Conservation (phyloP, 768 basidiomycete genomes). For the Coprinopsis cinerea region DNA sequence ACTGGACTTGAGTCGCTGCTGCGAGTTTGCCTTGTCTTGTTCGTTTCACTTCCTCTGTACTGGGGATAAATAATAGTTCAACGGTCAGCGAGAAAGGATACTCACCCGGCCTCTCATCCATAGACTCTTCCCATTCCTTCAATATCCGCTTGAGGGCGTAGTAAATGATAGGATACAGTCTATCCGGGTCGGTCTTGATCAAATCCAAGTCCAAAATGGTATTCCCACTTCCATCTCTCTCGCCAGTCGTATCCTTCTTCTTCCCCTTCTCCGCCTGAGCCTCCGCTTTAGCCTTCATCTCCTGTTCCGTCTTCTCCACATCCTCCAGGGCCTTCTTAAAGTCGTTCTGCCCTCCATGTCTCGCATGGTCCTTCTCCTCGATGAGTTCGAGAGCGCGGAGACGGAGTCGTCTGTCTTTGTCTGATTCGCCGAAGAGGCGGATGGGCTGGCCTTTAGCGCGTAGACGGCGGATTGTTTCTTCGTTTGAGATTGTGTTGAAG, state of each 20-base stretch:
- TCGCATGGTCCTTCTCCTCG: constrained; percentile 80
- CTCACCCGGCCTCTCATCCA: constrained; percentile 89
- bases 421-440: constrained; percentile 89
- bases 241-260: constrained; percentile 64
- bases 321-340: constrained; percentile 88
- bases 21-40: constrained; percentile 91
- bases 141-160: constrained; percentile 88
- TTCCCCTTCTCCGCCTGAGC: constrained; percentile 49
- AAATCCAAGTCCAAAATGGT: constrained; percentile 74
- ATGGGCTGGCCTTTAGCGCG: constrained; percentile 92
- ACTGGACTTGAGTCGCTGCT: constrained; percentile 92
- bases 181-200: constrained; percentile 89
- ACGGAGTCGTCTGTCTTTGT: constrained; percentile 87
- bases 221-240: constrained; percentile 35
- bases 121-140: constrained; percentile 94
- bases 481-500: constrained; percentile 92
- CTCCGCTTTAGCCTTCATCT: constrained; percentile 50
- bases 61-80: constrained; percentile 6
- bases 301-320: constrained; percentile 73
- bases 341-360: constrained; percentile 87
- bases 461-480: constrained; percentile 85
- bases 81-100: not conserved
- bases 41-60: constrained; percentile 73
- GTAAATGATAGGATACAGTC: constrained; percentile 94
- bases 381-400: constrained; percentile 92